Base-by-base conservation (phyloP, 2,329 filamentous ascomycete species). In the Helotiales sp. region DNA sequence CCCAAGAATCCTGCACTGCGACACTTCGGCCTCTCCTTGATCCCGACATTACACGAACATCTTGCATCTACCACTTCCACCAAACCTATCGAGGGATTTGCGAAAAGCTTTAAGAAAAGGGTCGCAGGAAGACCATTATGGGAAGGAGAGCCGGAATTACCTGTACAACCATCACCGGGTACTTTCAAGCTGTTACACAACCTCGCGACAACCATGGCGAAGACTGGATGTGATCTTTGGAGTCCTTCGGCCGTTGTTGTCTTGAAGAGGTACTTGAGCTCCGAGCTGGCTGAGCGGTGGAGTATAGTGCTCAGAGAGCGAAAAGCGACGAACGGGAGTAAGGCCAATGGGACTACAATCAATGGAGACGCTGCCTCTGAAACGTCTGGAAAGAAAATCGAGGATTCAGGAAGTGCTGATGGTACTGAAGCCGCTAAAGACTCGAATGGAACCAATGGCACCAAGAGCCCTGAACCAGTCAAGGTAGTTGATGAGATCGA, bases 171-270 rank as follows among this genome's bases (percentile, higher is more conserved):
- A 1, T 93, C 91, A 0, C 86, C 90, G 0, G 79, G 81, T 19
- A 77, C 85, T 0, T 96, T 96, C 69, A 83, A 81, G 59, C 86
- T 96, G 54, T 69, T 97, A 49, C 83, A 85, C 24, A 79, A 79
- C 44, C 69, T 96, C 27, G 82, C 84, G 4, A 75, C 76, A 47
- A 77, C 80, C 5, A 96, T 97, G 91, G 81, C 81, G 3, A 76
- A 80, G 12, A 77, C 82, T 2, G 93, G 93, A 0, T 77, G 83
- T 46, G 93, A 97, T 70, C 73, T 97, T 2, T 98, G 93, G 93
- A 92, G 87, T 53, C 80, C 84, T 2, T 77, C 79, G 2, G 89
- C 90, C 0, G 82, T 93, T 1, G 66, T 67, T 0, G 76, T 77
- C 0, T 68, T 96, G 62, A 95, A 91, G 73, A 69, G 67, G n/a